Percentiles rank a stretch among this genome's conserved stretches.
phyloP scores from a whole-genome alignment of 2,329 filamentous ascomycete species.

The Cordyceps javanica region DNA sequence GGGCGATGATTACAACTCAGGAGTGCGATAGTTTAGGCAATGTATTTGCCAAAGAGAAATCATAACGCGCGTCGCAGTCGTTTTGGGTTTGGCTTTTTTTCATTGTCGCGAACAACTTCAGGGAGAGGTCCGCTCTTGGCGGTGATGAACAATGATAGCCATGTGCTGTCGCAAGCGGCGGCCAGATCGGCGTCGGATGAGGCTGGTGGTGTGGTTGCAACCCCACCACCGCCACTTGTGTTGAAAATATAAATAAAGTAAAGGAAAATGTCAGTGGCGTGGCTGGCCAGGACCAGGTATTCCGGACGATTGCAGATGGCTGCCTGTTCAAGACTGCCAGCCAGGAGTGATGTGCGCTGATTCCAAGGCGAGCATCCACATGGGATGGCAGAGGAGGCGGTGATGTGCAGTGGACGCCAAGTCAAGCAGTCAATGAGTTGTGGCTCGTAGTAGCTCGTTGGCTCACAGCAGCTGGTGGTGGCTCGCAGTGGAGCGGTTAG shows the following conservation, averaged over 20 bases:
- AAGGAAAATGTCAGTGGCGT: no score
- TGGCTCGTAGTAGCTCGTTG: background rate
- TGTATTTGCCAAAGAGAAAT: background rate
- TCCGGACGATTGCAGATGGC: slow-evolving; percentile 6
- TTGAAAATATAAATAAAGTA: background rate
- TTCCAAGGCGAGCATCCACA: slow-evolving; percentile 6
- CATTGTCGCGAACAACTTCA: background rate
- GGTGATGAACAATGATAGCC: background rate
- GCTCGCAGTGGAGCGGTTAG: background rate
- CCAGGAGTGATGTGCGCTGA: background rate
- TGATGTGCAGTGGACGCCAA: background rate
- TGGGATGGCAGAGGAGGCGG: background rate
- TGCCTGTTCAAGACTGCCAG: background rate
- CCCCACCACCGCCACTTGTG: background rate
- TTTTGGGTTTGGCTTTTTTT: background rate
- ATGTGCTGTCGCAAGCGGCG: slow-evolving; percentile 4
- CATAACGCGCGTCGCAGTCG: background rate
- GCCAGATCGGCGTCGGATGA: slow-evolving; percentile 7
- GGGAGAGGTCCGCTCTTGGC: background rate
- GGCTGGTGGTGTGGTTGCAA: background rate
- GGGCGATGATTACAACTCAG: background rate
- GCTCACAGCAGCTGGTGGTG: no score
- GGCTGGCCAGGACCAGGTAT: background rate
- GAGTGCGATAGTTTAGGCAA: background rate
- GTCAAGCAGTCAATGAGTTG: no score